These are phyloP conservation scores for Dothidotthia symphoricarpi DNA, from an alignment of 2,329 filamentous ascomycete genomes.

Conservation along the genomic window DNA sequence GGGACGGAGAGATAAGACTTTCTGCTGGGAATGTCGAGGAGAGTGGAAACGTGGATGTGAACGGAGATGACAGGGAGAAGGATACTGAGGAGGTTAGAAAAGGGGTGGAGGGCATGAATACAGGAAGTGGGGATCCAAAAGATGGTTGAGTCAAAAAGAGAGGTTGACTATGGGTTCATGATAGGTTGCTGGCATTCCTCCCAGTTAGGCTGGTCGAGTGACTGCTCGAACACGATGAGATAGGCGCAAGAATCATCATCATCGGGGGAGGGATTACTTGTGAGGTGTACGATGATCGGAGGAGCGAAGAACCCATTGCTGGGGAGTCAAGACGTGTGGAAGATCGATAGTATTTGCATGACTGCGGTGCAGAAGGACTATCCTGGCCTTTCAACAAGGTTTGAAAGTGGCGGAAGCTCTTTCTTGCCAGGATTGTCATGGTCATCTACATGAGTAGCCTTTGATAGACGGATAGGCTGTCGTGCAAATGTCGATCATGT, in stretches of 20 bases:
- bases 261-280: constrained; percentile 6
- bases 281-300: neutral
- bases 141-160: constrained; percentile 22
- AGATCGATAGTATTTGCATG: constrained; percentile 7
- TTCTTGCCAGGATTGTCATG: constrained; percentile 2
- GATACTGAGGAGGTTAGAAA: constrained; percentile 33
- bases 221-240: too few relatives aligned
- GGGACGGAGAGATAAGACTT: too few relatives aligned
- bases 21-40: constrained; percentile 25
- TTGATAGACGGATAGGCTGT: constrained; percentile 1
- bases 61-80: constrained; percentile 16
- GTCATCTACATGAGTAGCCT: constrained; percentile 7
- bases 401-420: constrained; percentile 1
- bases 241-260: constrained; percentile 1
- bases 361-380: constrained; percentile 3
- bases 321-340: constrained; percentile 1
- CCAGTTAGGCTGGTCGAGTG: too few relatives aligned
- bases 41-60: constrained; percentile 12
- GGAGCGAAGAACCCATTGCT: neutral
- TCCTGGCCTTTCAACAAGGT: constrained; percentile 1
- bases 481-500: neutral
- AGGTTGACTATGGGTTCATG: constrained; percentile 12
- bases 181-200: constrained; percentile 24
- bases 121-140: constrained; percentile 18
- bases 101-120: constrained; percentile 34